Percentiles rank a stretch among this genome's conserved stretches.
phyloP scores from a whole-genome alignment of 768 basidiomycete genomes.

The Boletus sensibilis region DNA sequence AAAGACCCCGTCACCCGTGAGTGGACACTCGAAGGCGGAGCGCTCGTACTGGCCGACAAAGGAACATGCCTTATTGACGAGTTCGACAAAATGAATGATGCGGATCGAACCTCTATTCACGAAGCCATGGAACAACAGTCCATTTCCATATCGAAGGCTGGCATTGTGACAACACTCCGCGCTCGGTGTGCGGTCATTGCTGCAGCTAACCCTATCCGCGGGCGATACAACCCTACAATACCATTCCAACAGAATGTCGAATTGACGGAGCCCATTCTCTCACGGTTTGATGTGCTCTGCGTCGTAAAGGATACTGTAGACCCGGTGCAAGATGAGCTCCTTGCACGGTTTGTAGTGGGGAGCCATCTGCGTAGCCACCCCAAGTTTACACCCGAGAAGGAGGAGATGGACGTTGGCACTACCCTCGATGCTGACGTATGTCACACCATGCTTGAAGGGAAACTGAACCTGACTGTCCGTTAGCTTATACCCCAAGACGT shows the following conservation, averaged over 20 bases:
- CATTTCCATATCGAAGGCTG: conserved; percentile 98
- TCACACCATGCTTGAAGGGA: conserved; percentile 8
- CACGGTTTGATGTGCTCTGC: conserved; percentile 96
- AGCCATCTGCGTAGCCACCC: conserved; percentile 95
- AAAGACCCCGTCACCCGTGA: conserved; percentile 97
- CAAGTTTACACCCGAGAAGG: conserved; percentile 78
- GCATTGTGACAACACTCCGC: conserved; percentile 97
- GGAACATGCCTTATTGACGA: conserved; percentile 98
- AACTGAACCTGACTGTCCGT: conserved; percentile 9
- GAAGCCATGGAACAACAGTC: conserved; percentile 99
- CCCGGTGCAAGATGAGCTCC: conserved; percentile 93
- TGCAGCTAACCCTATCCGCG: conserved; percentile 95
- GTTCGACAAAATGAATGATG: conserved; percentile 99
- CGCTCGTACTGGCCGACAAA: conserved; percentile 97
- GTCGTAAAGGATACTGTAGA: conserved; percentile 98
- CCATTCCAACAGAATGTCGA: conserved; percentile 99
- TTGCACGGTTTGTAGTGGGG: conserved; percentile 97
- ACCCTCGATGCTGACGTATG: conserved; percentile 86
- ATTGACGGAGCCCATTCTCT: conserved; percentile 95
- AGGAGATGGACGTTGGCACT: conserved; percentile 94
- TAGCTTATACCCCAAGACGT: conserved; percentile 97
- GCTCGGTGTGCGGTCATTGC: conserved; percentile 97
- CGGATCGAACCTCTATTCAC: conserved; percentile 96
- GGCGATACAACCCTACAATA: conserved; percentile 96
- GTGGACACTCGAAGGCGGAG: conserved; percentile 99